phyloP scores from a whole-genome alignment of 202 grass and related monocot genomes.

The Hordeum pubiflorum region DNA sequence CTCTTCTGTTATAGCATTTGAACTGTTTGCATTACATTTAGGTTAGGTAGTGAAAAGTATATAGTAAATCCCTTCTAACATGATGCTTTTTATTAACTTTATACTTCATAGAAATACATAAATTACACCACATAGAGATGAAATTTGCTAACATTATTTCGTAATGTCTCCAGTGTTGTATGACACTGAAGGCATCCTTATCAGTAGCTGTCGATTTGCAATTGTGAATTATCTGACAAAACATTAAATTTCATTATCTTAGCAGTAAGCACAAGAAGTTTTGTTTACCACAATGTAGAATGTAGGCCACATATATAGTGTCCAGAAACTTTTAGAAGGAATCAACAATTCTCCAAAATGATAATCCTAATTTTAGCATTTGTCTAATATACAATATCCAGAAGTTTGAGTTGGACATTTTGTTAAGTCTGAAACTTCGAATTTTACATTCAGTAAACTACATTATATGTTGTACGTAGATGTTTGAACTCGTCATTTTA shows the following conservation, averaged over 20 bases:
- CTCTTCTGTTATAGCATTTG: slow-evolving; percentile 10
- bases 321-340: neutral
- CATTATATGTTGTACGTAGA: neutral
- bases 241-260: neutral
- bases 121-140: neutral
- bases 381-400: neutral
- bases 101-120: neutral
- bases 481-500: neutral
- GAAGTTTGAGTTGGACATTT: neutral
- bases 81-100: neutral
- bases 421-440: neutral
- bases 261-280: neutral
- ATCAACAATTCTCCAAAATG: neutral
- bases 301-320: neutral
- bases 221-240: neutral
- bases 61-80: neutral
- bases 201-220: neutral
- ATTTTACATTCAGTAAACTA: neutral
- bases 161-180: neutral
- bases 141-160: neutral
- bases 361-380: neutral
- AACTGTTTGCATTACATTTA: neutral
- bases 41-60: neutral
- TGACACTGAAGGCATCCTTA: neutral
- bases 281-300: neutral